phyloP scores from a whole-genome alignment of 2,329 filamentous ascomycete species.

The Pseudocercospora musae region DNA sequence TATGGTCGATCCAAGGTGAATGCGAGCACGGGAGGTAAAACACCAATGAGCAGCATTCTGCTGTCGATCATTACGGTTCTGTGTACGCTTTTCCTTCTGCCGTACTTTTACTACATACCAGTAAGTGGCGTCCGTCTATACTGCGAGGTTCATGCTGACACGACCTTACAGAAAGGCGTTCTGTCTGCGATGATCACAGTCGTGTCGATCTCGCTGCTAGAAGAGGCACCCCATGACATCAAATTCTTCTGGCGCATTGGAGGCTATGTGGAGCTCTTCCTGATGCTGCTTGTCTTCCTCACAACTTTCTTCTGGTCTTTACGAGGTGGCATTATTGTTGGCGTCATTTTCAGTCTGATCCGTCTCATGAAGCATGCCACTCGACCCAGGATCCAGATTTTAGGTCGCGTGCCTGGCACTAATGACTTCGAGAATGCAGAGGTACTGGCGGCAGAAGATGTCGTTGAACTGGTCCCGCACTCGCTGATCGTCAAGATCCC shows the following conservation, averaged over 20 bases:
- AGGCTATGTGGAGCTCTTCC: slow-evolving; percentile 77
- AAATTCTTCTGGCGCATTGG: slow-evolving; percentile 81
- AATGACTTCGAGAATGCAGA: slow-evolving; percentile 80
- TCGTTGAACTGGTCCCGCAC: slow-evolving; percentile 82
- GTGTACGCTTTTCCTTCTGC: slow-evolving; percentile 76
- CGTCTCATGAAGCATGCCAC: slow-evolving; percentile 89
- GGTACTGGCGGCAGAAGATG: slow-evolving; percentile 35
- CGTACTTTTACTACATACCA: slow-evolving; percentile 94
- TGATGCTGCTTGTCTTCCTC: slow-evolving; percentile 88
- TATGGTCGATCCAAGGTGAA: slow-evolving; percentile 97
- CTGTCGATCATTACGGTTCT: slow-evolving; percentile 78
- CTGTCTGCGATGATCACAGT: slow-evolving; percentile 92
- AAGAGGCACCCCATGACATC: slow-evolving; percentile 92
- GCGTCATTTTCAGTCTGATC: slow-evolving; percentile 84
- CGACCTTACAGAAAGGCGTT: slow-evolving; percentile 70
- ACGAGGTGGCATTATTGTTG: slow-evolving; percentile 87
- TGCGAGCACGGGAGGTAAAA: slow-evolving; percentile 83
- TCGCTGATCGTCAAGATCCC: slow-evolving; percentile 97
- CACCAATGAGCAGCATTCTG: slow-evolving; percentile 88
- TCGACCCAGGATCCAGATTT: slow-evolving; percentile 89
- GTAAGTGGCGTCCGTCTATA: slow-evolving; percentile 51
- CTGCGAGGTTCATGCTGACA: background rate
- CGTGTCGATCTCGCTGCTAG: slow-evolving; percentile 88
- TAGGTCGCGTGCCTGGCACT: slow-evolving; percentile 82
- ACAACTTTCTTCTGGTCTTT: slow-evolving; percentile 95